Evolutionary conservation across 441 rosid species (phyloP).

Genomic region (Croton laevigatus): DNA sequence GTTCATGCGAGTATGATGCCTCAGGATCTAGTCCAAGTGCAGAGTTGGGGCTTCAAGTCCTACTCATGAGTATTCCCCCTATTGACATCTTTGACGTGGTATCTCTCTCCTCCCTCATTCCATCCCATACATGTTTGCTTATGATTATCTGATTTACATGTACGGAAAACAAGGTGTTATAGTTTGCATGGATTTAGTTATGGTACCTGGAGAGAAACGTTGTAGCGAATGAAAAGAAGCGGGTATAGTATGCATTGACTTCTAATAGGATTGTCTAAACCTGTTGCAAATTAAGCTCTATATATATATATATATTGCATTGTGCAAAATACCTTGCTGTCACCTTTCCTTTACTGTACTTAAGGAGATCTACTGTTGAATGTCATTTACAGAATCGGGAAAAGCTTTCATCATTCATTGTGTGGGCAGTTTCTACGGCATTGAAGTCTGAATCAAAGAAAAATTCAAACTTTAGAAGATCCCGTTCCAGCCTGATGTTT

Average conservation of each 20-base stretch:
- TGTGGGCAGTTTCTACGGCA: slow-evolving; percentile 78
- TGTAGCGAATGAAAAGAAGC: not conserved
- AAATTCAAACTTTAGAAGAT: slow-evolving; percentile 26
- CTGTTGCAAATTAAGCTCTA: not conserved
- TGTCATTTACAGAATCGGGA: slow-evolving; percentile 53
- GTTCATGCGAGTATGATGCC: slow-evolving; percentile 26
- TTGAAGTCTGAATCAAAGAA: slow-evolving; percentile 44
- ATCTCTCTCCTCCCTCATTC: slow-evolving; percentile 28
- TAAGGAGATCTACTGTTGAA: slow-evolving; percentile 18
- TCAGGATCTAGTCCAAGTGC: slow-evolving; percentile 36
- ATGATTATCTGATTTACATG: not conserved
- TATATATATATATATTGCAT: not conserved
- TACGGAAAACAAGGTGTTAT: not conserved
- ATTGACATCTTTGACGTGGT: slow-evolving; percentile 61
- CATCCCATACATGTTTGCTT: not conserved
- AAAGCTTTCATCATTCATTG: slow-evolving; percentile 64
- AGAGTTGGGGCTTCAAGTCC: slow-evolving; percentile 55
- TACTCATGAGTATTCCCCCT: slow-evolving; percentile 74
- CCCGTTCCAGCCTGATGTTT: slow-evolving; percentile 22
- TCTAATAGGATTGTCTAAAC: not conserved
- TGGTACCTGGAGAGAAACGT: not conserved
- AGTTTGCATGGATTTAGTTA: not conserved
- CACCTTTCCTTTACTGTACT: not conserved
- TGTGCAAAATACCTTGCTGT: not conserved
- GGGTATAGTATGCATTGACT: not conserved